A percentile compares a stretch with the other conserved stretches of the same genome.
phyloP scores from a whole-genome alignment of 352 stramenopile species.

The Pythium aristosporum region DNA sequence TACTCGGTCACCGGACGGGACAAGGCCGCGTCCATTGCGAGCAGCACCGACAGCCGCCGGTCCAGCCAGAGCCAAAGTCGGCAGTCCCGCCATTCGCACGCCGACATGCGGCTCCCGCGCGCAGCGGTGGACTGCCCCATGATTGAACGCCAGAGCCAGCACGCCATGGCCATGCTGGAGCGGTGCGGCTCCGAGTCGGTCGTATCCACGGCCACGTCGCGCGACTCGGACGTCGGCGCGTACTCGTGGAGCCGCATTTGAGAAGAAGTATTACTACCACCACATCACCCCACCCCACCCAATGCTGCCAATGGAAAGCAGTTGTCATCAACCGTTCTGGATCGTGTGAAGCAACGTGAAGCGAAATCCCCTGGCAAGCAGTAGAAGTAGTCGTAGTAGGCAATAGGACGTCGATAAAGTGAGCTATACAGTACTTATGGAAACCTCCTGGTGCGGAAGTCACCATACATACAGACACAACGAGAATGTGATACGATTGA shows the following conservation, averaged over 20 bases:
- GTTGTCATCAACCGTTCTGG: background rate
- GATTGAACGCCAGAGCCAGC: slow-evolving; percentile 40
- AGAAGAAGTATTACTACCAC: background rate
- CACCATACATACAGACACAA: too few relatives aligned
- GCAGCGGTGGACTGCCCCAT: slow-evolving; percentile 35
- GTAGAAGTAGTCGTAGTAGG: too few relatives aligned
- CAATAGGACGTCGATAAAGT: too few relatives aligned
- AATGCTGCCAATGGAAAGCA: slow-evolving; percentile 13
- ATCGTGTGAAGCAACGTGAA: too few relatives aligned
- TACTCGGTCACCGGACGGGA: slow-evolving; percentile 2
- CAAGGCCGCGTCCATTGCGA: slow-evolving; percentile 11
- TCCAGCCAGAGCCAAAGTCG: background rate
- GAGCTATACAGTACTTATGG: too few relatives aligned
- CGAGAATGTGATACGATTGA: background rate
- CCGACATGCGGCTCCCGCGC: background rate
- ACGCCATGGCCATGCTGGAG: slow-evolving; percentile 36
- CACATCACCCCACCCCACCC: too few relatives aligned
- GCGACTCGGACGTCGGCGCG: slow-evolving; percentile 10
- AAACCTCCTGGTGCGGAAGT: too few relatives aligned
- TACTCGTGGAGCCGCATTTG: slow-evolving; percentile 19
- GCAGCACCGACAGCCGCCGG: background rate
- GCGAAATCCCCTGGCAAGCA: too few relatives aligned
- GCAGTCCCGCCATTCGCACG: background rate
- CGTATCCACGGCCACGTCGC: slow-evolving; percentile 5
- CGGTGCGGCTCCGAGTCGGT: slow-evolving; percentile 30